Evolutionary conservation across 1,284 basidiomycete genomes (phyloP).

Genomic region (Mycena sp.): DNA sequence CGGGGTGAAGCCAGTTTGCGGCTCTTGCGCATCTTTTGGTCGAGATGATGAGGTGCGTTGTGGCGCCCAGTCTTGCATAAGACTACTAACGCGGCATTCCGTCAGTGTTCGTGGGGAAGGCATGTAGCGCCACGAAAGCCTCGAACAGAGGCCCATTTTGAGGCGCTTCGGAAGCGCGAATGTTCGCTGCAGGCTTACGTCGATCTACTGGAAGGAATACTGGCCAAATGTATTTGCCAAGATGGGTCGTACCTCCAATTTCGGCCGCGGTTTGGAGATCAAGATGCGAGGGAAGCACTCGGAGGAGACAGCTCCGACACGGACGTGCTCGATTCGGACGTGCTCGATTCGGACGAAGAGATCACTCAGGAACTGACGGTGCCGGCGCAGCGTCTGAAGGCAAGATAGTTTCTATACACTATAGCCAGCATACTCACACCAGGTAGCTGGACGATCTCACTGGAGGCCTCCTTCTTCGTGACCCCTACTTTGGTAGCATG

Average conservation of each 20-base stretch:
- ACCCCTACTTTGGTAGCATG: slow-evolving; percentile 13
- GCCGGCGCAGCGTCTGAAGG: slow-evolving; percentile 29
- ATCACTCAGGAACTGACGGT: slow-evolving; percentile 24
- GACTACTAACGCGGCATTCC: no score
- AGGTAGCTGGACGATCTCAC: slow-evolving; percentile 20
- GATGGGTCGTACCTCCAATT: slow-evolving; percentile 17
- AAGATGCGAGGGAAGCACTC: neutral
- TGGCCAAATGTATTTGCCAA: slow-evolving; percentile 22
- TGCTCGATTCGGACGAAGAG: slow-evolving; percentile 21
- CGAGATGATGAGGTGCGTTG: neutral
- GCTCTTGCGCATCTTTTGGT: slow-evolving; percentile 18
- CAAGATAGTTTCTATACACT: neutral
- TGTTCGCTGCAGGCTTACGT: slow-evolving; percentile 28
- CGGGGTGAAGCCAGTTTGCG: slow-evolving; percentile 35
- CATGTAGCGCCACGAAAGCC: slow-evolving; percentile 24
- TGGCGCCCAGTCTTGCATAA: no score
- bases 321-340: slow-evolving; percentile 11
- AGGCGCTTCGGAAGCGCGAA: slow-evolving; percentile 32
- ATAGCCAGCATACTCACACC: neutral
- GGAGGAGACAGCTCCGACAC: neutral
- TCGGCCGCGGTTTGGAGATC: slow-evolving; percentile 5
- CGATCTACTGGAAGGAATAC: slow-evolving; percentile 18
- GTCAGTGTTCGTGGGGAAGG: slow-evolving; percentile 37
- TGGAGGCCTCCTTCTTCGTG: slow-evolving; percentile 6
- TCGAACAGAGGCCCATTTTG: slow-evolving; percentile 38